Percentiles rank a stretch among this genome's conserved stretches.
Conservation (phyloP, 805 yeast genomes). For the Brettanomyces bruxellensis region DNA sequence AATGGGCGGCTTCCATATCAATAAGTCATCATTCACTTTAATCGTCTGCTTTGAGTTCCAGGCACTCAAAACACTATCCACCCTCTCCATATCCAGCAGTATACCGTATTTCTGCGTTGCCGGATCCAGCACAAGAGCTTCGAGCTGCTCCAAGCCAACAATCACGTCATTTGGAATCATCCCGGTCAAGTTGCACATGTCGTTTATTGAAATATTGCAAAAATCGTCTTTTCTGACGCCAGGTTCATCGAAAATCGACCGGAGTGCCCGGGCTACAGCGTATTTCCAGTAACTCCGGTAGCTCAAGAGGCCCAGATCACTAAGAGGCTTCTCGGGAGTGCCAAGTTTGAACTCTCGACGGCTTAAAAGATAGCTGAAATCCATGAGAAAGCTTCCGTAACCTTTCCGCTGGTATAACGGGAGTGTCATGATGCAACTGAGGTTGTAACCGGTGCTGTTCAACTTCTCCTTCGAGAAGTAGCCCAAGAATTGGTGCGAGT, state of each 20-base stretch:
- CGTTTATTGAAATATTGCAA: constrained; percentile 41
- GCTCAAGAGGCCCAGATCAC: constrained; percentile 76
- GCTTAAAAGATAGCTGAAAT: constrained; percentile 76
- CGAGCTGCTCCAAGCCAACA: constrained; percentile 73
- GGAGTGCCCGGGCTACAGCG: constrained; percentile 44
- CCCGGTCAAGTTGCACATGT: constrained; percentile 63
- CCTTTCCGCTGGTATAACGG: constrained; percentile 87
- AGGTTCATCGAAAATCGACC: neutral
- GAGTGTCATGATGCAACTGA: constrained; percentile 83
- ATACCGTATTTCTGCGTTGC: constrained; percentile 41
- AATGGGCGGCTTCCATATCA: constrained; percentile 78
- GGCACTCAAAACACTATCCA: constrained; percentile 32
- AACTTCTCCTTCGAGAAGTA: constrained; percentile 87
- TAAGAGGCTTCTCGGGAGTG: constrained; percentile 91
- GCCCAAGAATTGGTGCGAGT: constrained; percentile 74
- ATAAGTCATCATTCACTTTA: constrained; percentile 38
- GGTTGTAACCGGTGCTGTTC: constrained; percentile 67
- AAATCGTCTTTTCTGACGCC: constrained; percentile 3
- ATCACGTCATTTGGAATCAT: constrained; percentile 83
- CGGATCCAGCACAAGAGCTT: constrained; percentile 45
- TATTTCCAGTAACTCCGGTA: constrained; percentile 84
- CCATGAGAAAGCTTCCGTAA: constrained; percentile 81
- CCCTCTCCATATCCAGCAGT: constrained; percentile 34
- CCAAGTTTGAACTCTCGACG: constrained; percentile 72
- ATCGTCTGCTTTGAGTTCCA: constrained; percentile 51